Evolutionary conservation across 192 early-diverging fungal genomes (phyloP).

Genomic region (Oehlia diaphana): DNA sequence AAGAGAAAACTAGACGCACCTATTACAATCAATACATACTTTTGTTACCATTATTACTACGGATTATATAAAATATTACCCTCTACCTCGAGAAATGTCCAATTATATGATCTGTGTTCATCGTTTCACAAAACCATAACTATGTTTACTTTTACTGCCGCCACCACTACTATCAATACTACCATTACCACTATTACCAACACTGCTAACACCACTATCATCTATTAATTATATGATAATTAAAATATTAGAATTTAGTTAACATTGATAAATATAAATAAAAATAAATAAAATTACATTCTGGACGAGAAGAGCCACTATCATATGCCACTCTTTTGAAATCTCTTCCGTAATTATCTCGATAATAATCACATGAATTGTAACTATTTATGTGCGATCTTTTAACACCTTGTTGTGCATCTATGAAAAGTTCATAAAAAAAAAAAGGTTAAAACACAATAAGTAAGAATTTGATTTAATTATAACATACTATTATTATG

Average conservation of each 20-base stretch:
- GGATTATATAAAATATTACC: too few relatives aligned
- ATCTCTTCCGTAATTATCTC: constrained; percentile 29
- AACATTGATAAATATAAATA: not conserved
- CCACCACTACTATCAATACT: too few relatives aligned
- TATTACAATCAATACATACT: too few relatives aligned
- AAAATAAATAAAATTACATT: constrained; percentile 11
- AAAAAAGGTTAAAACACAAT: too few relatives aligned
- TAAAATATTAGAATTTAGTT: not conserved
- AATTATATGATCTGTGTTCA: constrained; percentile 31
- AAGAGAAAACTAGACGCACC: too few relatives aligned
- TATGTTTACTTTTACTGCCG: constrained; percentile 21
- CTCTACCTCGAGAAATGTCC: constrained; percentile 8
- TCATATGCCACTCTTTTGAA: constrained; percentile 28
- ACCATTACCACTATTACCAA: too few relatives aligned
- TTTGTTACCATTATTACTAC: too few relatives aligned
- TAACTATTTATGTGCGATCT: constrained; percentile 21
- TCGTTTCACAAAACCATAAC: constrained; percentile 42
- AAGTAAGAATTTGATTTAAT: not conserved
- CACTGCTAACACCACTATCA: constrained; percentile 5
- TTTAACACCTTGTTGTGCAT: constrained; percentile 23
- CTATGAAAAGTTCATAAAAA: not conserved
- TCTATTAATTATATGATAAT: not conserved
- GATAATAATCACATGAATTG: constrained; percentile 27
- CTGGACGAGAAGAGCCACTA: constrained; percentile 16
- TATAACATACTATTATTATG: constrained; percentile 23